phyloP scores from a whole-genome alignment of 192 early-diverging fungal species.

The Powellomyces hirtus region DNA sequence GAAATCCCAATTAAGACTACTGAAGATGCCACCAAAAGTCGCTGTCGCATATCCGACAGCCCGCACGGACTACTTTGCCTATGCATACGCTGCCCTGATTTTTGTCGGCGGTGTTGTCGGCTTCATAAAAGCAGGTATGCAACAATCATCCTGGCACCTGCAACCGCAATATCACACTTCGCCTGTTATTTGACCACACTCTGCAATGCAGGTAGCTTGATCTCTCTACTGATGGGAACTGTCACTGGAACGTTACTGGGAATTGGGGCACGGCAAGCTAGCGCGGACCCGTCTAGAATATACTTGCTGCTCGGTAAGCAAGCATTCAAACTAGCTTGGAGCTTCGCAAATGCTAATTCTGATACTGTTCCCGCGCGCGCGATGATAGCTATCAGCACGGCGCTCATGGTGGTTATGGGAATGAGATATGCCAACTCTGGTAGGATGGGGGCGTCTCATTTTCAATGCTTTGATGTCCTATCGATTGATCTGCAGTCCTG shows the following conservation, averaged over 20 bases:
- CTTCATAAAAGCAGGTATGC: constrained; percentile 25
- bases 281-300: constrained; percentile 6
- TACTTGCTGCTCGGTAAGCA: constrained; percentile 15
- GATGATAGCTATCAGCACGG: constrained; percentile 3
- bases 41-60: background rate
- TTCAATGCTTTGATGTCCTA: background rate
- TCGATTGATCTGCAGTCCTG: background rate
- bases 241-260: constrained; percentile 12
- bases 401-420: constrained; percentile 24
- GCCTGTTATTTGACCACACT: background rate
- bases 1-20: too few species aligned
- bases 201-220: constrained; percentile 1
- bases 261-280: constrained; percentile 20
- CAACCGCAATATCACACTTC: background rate
- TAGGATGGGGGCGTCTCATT: background rate
- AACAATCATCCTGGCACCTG: too few species aligned
- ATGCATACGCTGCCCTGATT: constrained; percentile 14
- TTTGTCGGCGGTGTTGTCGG: constrained; percentile 25
- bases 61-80: constrained; percentile 27
- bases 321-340: too few species aligned
- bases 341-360: too few species aligned
- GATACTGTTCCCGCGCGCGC: too few species aligned
- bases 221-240: constrained; percentile 17
- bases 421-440: constrained; percentile 10
- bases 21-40: constrained; percentile 7